phyloP scores from a whole-genome alignment of 176 grass and related monocot genomes.

The Oryza punctata region DNA sequence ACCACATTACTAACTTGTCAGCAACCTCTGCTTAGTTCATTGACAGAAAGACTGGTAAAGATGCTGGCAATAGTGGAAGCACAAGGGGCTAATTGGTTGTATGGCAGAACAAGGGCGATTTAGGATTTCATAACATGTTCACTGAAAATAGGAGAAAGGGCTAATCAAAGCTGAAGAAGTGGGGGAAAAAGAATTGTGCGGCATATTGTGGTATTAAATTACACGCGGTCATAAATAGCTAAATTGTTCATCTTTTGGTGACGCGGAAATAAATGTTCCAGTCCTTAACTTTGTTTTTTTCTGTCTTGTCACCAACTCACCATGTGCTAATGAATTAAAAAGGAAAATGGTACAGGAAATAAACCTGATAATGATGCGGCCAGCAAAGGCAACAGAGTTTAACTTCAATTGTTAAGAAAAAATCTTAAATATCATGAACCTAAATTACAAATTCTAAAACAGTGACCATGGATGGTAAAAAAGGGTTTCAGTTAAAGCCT shows the following conservation, averaged over 20 bases:
- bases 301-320: background rate
- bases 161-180: background rate
- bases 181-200: background rate
- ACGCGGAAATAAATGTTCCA: background rate
- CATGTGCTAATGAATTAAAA: background rate
- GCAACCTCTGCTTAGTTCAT: background rate
- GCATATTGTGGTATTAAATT: background rate
- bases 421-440: conserved; percentile 4
- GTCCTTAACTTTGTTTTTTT: background rate
- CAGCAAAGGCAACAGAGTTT: conserved; percentile 7
- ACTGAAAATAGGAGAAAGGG: background rate
- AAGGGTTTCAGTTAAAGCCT: background rate
- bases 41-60: background rate
- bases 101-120: background rate
- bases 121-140: background rate
- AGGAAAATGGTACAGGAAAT: background rate
- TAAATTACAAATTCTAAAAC: background rate
- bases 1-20: background rate
- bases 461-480: background rate
- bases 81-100: background rate
- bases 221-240: background rate
- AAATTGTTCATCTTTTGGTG: background rate
- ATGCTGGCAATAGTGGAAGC: background rate
- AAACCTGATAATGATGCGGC: background rate
- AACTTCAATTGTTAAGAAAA: background rate